These are phyloP conservation scores for Xylaria multiplex DNA, from an alignment of 2,329 filamentous ascomycete species.

Conservation along the genomic window DNA sequence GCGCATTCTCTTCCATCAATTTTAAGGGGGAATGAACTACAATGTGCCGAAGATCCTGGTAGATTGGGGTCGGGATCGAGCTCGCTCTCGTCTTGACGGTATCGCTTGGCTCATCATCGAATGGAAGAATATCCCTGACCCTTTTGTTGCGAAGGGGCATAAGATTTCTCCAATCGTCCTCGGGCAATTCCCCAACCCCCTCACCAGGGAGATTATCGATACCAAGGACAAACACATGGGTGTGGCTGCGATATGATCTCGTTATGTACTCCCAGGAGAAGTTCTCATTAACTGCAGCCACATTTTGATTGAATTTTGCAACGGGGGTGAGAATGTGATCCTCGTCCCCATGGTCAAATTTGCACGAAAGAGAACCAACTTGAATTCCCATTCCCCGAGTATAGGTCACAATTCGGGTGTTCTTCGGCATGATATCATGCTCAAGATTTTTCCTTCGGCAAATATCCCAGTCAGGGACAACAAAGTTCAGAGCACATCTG, in stretches of 20 bases:
- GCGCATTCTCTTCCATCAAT: constrained; percentile 31
- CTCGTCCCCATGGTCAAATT: constrained; percentile 27
- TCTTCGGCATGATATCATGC: constrained; percentile 15
- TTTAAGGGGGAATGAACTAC: constrained; percentile 40
- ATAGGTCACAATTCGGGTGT: constrained; percentile 40
- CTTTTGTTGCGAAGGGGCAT: constrained; percentile 37
- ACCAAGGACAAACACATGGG: constrained; percentile 41
- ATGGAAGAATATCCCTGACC: constrained; percentile 40
- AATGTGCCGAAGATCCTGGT: constrained; percentile 40
- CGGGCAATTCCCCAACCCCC: not conserved
- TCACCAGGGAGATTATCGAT: constrained; percentile 7
- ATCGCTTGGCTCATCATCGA: constrained; percentile 38
- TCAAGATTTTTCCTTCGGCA: constrained; percentile 28
- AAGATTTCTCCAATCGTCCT: not conserved
- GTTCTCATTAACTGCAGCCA: constrained; percentile 28
- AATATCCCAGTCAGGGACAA: constrained; percentile 43
- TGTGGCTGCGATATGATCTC: constrained; percentile 34
- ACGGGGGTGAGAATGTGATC: constrained; percentile 41
- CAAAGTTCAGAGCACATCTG: constrained; percentile 39
- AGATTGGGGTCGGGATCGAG: constrained; percentile 18
- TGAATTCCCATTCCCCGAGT: constrained; percentile 21
- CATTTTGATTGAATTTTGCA: constrained; percentile 29
- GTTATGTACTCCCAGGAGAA: constrained; percentile 32
- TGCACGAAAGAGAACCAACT: constrained; percentile 32
- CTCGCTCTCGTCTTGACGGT: constrained; percentile 20